These are phyloP conservation scores for Penicillium lagena DNA, from an alignment of 495 filamentous ascomycete species.

Conservation along the genomic window DNA sequence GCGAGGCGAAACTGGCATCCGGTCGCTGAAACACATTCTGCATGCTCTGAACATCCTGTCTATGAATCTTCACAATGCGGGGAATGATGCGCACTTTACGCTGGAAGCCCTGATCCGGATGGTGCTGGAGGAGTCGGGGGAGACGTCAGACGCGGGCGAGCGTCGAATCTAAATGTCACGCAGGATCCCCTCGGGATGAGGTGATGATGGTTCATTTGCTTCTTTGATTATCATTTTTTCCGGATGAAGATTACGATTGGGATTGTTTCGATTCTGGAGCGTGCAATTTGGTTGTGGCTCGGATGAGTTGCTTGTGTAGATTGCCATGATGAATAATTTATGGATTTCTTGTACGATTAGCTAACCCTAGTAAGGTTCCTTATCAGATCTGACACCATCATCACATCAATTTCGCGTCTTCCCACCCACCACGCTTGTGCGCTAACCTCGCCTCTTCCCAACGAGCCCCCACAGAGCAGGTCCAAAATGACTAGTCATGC, in stretches of 20 bases:
- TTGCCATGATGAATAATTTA: not conserved
- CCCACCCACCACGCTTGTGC: not conserved
- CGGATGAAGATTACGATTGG: too few species aligned
- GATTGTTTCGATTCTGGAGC: too few species aligned
- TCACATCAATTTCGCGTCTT: not conserved
- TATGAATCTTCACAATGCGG: constrained; percentile 77
- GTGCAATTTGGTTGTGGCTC: too few species aligned
- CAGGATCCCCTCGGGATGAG: too few species aligned
- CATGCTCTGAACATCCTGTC: constrained; percentile 52
- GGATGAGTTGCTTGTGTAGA: too few species aligned
- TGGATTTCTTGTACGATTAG: constrained; percentile 1
- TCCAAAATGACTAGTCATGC: constrained; percentile 17
- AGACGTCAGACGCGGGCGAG: not conserved
- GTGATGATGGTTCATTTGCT: too few species aligned
- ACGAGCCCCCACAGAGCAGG: too few species aligned
- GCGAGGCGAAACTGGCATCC: constrained; percentile 37
- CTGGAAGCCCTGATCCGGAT: constrained; percentile 69
- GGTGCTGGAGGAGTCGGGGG: constrained; percentile 28
- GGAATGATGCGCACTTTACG: constrained; percentile 91
- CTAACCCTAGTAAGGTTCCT: not conserved
- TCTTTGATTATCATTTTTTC: too few species aligned
- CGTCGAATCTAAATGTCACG: too few species aligned
- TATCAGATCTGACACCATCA: constrained; percentile 4
- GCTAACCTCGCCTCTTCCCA: not conserved
- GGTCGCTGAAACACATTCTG: constrained; percentile 56